Evolutionary conservation across 73 alveolate species (phyloP).

Genomic region (Blepharisma stoltei): DNA sequence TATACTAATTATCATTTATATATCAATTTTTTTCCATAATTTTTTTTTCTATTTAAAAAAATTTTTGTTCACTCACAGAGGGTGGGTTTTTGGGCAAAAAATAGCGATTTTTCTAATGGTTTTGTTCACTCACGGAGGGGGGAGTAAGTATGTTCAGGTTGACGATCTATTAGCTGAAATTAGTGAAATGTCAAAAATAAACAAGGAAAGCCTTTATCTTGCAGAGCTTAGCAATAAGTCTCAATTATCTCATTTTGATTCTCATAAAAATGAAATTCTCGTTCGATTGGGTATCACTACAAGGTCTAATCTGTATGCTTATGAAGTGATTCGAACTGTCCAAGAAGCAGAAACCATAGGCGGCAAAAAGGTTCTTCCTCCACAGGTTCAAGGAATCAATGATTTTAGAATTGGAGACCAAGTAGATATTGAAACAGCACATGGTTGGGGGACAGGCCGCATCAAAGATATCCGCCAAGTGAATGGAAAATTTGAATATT

Average conservation of each 20-base stretch:
- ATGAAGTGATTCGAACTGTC: constrained; percentile 32
- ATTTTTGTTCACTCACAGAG: too few relatives aligned
- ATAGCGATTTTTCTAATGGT: too few relatives aligned
- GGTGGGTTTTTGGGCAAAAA: too few relatives aligned
- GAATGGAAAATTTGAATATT: neutral
- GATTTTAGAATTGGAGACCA: constrained; percentile 22
- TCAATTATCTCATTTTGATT: neutral
- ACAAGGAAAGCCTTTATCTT: neutral
- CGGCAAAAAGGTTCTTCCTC: constrained; percentile 13
- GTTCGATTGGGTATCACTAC: neutral
- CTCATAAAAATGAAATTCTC: neutral
- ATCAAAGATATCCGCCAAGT: neutral
- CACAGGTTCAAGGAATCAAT: neutral
- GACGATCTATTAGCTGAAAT: neutral
- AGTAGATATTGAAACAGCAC: constrained; percentile 36
- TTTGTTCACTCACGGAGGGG: too few relatives aligned
- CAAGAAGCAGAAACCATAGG: constrained; percentile 40
- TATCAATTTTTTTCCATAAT: too few relatives aligned
- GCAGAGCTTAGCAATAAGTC: neutral
- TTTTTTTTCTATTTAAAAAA: too few relatives aligned
- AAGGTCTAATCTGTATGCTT: constrained; percentile 34
- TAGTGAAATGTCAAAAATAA: neutral
- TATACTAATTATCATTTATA: too few relatives aligned
- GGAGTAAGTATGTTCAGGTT: neutral
- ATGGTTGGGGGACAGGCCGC: constrained; percentile 1